Conservation (phyloP, 169 alveolate species). For the Plasmodium blacklocki region DNA sequence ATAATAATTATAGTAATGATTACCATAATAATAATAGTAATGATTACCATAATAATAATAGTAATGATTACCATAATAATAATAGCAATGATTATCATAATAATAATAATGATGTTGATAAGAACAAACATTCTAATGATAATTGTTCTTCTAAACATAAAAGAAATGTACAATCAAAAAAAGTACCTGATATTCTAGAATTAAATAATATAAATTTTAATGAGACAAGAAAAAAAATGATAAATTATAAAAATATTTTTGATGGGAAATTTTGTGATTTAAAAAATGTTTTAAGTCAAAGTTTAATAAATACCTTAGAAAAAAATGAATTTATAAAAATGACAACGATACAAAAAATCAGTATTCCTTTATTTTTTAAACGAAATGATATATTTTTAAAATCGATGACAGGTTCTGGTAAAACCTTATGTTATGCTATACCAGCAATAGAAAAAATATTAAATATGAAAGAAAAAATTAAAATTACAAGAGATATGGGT, state of each 20-base stretch:
- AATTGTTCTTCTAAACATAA: not conserved
- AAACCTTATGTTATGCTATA: constrained; percentile 95
- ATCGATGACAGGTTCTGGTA: constrained; percentile 98
- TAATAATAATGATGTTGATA: too few species aligned
- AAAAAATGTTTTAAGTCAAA: constrained; percentile 35
- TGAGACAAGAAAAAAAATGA: not conserved
- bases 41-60: too few species aligned
- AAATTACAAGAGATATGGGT: constrained; percentile 88
- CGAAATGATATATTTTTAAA: constrained; percentile 94
- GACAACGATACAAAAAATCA: constrained; percentile 91
- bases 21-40: not conserved
- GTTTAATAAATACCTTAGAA: constrained; percentile 71
- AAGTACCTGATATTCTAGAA: not conserved
- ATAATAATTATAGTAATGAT: not conserved
- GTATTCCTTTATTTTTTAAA: constrained; percentile 92
- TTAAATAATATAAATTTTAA: not conserved
- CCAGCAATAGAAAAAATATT: constrained; percentile 91
- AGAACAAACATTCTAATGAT: too few species aligned
- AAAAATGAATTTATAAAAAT: constrained; percentile 78
- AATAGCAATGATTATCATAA: too few species aligned
- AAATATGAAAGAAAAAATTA: constrained; percentile 43
- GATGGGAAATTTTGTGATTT: constrained; percentile 64
- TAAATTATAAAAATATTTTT: constrained; percentile 21
- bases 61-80: not conserved
- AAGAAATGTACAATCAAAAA: not conserved